Conservation (phyloP, 192 early-diverging fungal genomes). For the Phlyctochytrium arcticum region DNA sequence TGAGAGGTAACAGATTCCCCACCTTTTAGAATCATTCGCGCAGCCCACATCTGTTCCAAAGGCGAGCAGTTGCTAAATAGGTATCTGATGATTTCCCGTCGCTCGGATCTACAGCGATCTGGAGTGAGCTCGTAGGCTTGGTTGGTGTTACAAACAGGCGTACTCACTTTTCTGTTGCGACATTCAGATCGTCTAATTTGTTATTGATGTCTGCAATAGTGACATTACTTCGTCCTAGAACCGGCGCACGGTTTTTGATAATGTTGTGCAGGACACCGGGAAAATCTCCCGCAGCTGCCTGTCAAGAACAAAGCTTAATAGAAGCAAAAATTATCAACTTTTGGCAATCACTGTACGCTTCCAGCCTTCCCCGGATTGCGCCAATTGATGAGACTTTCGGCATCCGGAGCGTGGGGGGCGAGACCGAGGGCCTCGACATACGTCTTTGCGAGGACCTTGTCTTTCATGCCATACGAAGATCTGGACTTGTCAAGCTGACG, state of each 20-base stretch:
- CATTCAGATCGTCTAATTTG: conserved; percentile 44
- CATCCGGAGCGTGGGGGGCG: conserved; percentile 52
- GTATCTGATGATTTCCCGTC: conserved; percentile 42
- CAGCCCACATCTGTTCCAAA: conserved; percentile 72
- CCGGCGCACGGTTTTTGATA: conserved; percentile 12
- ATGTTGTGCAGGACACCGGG: conserved; percentile 49
- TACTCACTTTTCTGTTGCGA: conserved; percentile 25
- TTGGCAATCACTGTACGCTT: background rate
- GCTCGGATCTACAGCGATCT: conserved; percentile 37
- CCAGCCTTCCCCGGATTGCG: conserved; percentile 41
- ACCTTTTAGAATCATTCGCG: conserved; percentile 72
- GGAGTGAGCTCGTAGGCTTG: no score
- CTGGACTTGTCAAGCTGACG: conserved; percentile 49
- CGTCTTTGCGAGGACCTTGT: conserved; percentile 57
- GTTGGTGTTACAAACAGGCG: no score
- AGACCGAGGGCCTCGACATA: conserved; percentile 63
- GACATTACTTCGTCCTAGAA: conserved; percentile 34
- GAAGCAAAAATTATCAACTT: background rate
- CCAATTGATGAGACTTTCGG: conserved; percentile 71
- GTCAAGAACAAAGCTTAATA: conserved; percentile 1
- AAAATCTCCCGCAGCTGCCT: conserved; percentile 65
- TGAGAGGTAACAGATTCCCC: background rate
- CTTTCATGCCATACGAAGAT: conserved; percentile 62
- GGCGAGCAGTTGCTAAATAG: conserved; percentile 58
- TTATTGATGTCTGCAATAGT: conserved; percentile 63